Evolutionary conservation across 2,329 filamentous ascomycete genomes (phyloP).

Genomic region (Aureobasidium leucospermi): DNA sequence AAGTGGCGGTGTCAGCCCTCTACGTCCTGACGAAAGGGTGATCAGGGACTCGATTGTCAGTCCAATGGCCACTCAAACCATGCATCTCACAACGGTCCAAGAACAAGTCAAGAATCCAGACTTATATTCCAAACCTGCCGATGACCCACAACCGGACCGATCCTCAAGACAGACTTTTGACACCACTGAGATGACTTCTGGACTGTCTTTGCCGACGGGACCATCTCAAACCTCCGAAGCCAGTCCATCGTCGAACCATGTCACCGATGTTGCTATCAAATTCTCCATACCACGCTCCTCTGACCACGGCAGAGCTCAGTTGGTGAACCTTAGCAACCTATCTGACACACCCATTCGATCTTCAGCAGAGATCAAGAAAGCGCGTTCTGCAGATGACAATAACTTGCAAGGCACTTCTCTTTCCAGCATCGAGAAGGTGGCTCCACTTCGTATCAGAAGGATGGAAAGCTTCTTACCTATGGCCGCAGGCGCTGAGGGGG

Average conservation of each 20-base stretch:
- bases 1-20: slow-evolving; percentile 24
- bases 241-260: slow-evolving; percentile 21
- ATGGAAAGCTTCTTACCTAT: slow-evolving; percentile 15
- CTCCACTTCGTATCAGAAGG: slow-evolving; percentile 28
- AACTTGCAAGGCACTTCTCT: slow-evolving; percentile 14
- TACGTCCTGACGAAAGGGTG: slow-evolving; percentile 24
- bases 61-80: slow-evolving; percentile 25
- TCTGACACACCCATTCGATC: background rate
- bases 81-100: slow-evolving; percentile 18
- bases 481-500: background rate
- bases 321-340: slow-evolving; percentile 23
- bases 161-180: background rate
- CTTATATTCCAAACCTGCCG: background rate
- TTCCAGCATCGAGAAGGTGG: slow-evolving; percentile 23
- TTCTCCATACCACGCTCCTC: slow-evolving; percentile 30
- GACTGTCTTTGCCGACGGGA: background rate
- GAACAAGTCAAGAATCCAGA: background rate
- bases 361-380: slow-evolving; percentile 4
- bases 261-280: slow-evolving; percentile 31
- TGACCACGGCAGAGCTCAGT: slow-evolving; percentile 30
- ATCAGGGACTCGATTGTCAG: slow-evolving; percentile 28
- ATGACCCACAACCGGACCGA: background rate
- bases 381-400: slow-evolving; percentile 18
- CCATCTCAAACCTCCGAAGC: background rate
- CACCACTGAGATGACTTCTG: background rate